phyloP scores from a whole-genome alignment of 1,139 yeast genomes.

The Pichia sp. region DNA sequence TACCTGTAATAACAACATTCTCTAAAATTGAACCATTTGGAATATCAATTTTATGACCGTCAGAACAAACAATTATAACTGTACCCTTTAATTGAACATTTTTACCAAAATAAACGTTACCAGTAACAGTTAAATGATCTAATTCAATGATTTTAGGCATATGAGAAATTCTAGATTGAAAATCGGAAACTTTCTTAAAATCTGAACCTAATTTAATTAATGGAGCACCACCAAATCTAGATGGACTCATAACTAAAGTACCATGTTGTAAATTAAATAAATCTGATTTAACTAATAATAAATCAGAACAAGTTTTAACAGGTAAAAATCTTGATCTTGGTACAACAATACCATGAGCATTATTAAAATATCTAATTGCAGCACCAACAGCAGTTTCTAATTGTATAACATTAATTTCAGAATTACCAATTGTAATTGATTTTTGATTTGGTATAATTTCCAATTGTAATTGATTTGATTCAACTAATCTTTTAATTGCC shows the following conservation, averaged over 20 bases:
- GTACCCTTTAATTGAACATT: constrained; percentile 92
- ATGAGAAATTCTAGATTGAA: constrained; percentile 85
- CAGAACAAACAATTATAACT: constrained; percentile 94
- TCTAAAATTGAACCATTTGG: constrained; percentile 94
- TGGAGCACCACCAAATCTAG: constrained; percentile 90
- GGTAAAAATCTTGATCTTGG: constrained; percentile 98
- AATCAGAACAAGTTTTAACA: constrained; percentile 93
- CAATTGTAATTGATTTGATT: constrained; percentile 71
- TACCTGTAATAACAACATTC: constrained; percentile 96
- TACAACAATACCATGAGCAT: constrained; percentile 96
- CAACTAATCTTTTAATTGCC: constrained; percentile 89
- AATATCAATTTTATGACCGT: constrained; percentile 92
- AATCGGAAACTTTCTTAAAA: constrained; percentile 89
- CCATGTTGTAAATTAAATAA: constrained; percentile 89
- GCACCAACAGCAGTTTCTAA: constrained; percentile 99
- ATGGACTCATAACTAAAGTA: constrained; percentile 73
- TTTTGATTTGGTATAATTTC: constrained; percentile 95
- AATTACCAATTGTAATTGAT: constrained; percentile 67
- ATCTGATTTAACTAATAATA: constrained; percentile 93
- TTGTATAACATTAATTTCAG: constrained; percentile 81
- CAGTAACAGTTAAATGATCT: constrained; percentile 95
- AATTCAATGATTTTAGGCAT: constrained; percentile 95
- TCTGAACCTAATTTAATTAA: constrained; percentile 93
- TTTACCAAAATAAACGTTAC: constrained; percentile 89
- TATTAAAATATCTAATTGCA: constrained; percentile 90